Conservation (phyloP, 31 red algal genomes). For the Odonthalia washingtoniensis region DNA sequence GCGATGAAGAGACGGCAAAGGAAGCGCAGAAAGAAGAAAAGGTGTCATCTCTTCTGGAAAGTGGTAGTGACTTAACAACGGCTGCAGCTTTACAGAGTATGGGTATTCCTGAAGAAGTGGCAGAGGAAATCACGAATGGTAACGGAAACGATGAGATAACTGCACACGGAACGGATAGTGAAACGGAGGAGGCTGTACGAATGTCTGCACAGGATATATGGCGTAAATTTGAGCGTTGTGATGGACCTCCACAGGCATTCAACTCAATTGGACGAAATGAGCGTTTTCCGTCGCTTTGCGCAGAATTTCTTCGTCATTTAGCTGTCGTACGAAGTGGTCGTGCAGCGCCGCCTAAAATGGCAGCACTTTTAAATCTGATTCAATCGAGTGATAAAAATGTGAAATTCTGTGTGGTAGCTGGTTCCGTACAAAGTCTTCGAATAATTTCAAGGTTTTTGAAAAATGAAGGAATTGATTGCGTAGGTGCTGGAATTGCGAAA, state of each 20-base stretch:
- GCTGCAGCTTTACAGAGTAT: neutral
- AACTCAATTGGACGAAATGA: constrained; percentile 31
- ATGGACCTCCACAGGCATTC: constrained; percentile 36
- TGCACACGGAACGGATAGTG: neutral
- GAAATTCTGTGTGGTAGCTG: constrained; percentile 78
- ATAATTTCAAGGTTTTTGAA: constrained; percentile 53
- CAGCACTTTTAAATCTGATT: constrained; percentile 58
- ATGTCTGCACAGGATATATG: constrained; percentile 52
- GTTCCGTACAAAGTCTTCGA: constrained; percentile 48
- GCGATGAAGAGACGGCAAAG: neutral
- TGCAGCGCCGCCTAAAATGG: constrained; percentile 46
- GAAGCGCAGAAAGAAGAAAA: neutral
- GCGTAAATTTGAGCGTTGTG: constrained; percentile 44
- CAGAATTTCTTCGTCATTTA: constrained; percentile 56
- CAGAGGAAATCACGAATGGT: neutral
- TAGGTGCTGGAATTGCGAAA: constrained; percentile 37
- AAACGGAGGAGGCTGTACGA: constrained; percentile 1
- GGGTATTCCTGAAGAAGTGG: neutral
- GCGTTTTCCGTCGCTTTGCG: constrained; percentile 56
- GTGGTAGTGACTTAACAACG: neutral
- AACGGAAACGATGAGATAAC: neutral
- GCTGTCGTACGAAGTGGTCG: constrained; percentile 1
- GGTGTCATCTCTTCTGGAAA: neutral
- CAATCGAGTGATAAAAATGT: constrained; percentile 10
- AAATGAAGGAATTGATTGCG: constrained; percentile 33